A percentile compares a stretch with the other conserved stretches of the same genome.
Conservation (phyloP, 331 rosid genomes). For the Quercus lobata region DNA sequence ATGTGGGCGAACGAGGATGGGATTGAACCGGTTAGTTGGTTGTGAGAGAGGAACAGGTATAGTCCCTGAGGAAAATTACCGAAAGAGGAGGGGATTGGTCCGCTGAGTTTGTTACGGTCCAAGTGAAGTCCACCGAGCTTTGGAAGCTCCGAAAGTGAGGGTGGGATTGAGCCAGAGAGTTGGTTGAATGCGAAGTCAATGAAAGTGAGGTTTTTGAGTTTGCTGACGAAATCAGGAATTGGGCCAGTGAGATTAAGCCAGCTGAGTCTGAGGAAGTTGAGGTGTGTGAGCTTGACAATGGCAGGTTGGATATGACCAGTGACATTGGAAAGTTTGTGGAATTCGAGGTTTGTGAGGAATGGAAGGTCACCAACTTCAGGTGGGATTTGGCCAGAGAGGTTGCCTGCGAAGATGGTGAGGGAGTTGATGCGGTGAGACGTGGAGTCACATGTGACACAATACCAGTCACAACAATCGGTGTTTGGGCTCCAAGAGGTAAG, state of each 20-base stretch:
- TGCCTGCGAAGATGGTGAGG: slow-evolving; percentile 30
- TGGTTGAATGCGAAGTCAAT: slow-evolving; percentile 49
- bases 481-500: slow-evolving; percentile 56
- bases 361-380: slow-evolving; percentile 56
- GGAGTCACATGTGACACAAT: slow-evolving; percentile 40
- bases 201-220: slow-evolving; percentile 36
- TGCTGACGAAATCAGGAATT: slow-evolving; percentile 47
- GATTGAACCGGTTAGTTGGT: too few species aligned
- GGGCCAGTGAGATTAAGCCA: slow-evolving; percentile 60
- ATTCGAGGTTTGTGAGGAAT: slow-evolving; percentile 31
- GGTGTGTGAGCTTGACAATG: slow-evolving; percentile 47
- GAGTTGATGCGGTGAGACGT: slow-evolving; percentile 49
- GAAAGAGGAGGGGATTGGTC: too few species aligned
- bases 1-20: too few species aligned
- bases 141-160: too few species aligned
- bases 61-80: slow-evolving; percentile 39
- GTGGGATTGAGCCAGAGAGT: too few species aligned
- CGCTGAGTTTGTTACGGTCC: too few species aligned
- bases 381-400: slow-evolving; percentile 49
- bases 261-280: slow-evolving; percentile 31
- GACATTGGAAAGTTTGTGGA: slow-evolving; percentile 52
- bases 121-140: too few species aligned
- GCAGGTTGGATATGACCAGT: slow-evolving; percentile 69
- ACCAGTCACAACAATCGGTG: slow-evolving; percentile 61
- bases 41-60: slow-evolving; percentile 40